phyloP scores from a whole-genome alignment of 2,329 filamentous ascomycete genomes.

The Cytospora piceae region DNA sequence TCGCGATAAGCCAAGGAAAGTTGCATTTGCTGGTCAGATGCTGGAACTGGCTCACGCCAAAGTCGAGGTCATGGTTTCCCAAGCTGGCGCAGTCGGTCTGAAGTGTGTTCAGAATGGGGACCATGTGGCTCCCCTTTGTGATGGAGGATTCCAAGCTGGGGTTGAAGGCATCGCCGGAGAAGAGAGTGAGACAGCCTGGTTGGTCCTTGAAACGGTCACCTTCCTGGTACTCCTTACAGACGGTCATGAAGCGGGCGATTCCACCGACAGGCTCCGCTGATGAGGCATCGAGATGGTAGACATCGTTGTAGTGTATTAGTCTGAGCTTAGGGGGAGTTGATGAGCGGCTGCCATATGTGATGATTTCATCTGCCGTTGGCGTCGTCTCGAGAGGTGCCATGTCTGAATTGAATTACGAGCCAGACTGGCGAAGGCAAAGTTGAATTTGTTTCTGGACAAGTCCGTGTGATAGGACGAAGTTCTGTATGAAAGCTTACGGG shows the following conservation, averaged over 20 bases:
- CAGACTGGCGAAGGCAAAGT: not conserved
- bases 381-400: slow-evolving; percentile 26
- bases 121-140: slow-evolving; percentile 90
- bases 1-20: slow-evolving; percentile 90
- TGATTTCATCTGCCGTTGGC: slow-evolving; percentile 29
- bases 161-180: slow-evolving; percentile 92
- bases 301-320: slow-evolving; percentile 91
- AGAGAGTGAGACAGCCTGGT: slow-evolving; percentile 73
- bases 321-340: slow-evolving; percentile 66
- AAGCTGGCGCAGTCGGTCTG: slow-evolving; percentile 81
- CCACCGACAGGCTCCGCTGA: slow-evolving; percentile 85
- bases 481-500: not conserved
- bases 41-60: slow-evolving; percentile 80
- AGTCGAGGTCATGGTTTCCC: slow-evolving; percentile 92
- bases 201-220: slow-evolving; percentile 64
- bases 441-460: not conserved
- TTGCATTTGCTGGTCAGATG: slow-evolving; percentile 73
- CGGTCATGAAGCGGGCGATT: slow-evolving; percentile 76
- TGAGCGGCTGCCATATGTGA: slow-evolving; percentile 40
- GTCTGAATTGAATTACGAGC: not conserved
- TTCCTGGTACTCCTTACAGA: slow-evolving; percentile 74
- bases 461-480: not conserved
- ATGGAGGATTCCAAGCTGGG: slow-evolving; percentile 86
- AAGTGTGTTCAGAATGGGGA: slow-evolving; percentile 78
- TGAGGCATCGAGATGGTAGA: slow-evolving; percentile 80